Conservation (phyloP, 2,329 filamentous ascomycete species). For the Colletotrichum liaoningense region DNA sequence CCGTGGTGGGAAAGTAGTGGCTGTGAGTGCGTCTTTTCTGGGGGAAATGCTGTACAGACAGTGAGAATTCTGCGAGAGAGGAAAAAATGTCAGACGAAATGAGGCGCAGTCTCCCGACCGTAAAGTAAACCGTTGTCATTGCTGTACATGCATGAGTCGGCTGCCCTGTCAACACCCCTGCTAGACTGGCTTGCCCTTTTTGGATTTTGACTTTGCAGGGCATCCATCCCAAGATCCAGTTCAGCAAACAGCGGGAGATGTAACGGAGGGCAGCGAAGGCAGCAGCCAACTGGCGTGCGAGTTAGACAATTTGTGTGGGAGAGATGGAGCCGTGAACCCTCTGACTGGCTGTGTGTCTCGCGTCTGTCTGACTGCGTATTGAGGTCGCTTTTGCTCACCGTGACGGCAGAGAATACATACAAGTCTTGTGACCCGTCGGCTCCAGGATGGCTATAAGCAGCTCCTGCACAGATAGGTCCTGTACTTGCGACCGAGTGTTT, state of each 20-base stretch:
- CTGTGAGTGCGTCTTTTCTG: constrained; percentile 25
- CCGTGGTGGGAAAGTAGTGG: constrained; percentile 30
- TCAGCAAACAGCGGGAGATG: background rate
- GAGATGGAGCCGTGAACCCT: background rate
- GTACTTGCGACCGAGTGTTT: constrained; percentile 3
- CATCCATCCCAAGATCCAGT: background rate
- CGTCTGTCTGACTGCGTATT: constrained; percentile 20
- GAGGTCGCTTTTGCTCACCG: constrained; percentile 26
- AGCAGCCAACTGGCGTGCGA: background rate
- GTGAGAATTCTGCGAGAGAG: constrained; percentile 16
- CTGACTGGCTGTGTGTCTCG: background rate
- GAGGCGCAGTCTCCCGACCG: constrained; percentile 31
- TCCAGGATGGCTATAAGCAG: background rate
- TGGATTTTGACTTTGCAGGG: constrained; percentile 34
- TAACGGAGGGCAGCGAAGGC: constrained; percentile 2
- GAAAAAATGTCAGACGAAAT: constrained; percentile 30
- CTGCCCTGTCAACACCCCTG: constrained; percentile 29
- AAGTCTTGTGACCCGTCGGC: constrained; percentile 7
- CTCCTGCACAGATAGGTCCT: constrained; percentile 1
- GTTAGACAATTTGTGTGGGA: background rate
- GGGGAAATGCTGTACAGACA: constrained; percentile 27
- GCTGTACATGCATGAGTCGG: constrained; percentile 33
- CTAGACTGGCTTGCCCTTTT: constrained; percentile 29
- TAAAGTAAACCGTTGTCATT: constrained; percentile 32
- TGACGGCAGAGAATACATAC: constrained; percentile 1